phyloP scores from a whole-genome alignment of 345 rosid species.

The Citropsis articulata region DNA sequence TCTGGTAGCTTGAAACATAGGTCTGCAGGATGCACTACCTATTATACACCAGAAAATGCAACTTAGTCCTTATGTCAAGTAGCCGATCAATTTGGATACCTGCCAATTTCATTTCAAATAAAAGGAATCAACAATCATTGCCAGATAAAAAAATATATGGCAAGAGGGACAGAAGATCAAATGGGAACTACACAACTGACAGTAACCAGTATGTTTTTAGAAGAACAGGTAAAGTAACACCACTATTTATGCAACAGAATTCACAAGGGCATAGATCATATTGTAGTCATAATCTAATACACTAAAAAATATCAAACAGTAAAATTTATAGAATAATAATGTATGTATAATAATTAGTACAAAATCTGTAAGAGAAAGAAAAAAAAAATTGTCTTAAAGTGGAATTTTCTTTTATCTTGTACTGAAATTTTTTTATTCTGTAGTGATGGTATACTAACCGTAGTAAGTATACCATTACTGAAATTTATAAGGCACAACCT shows the following conservation, averaged over 20 bases:
- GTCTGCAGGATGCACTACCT: slow-evolving; percentile 95
- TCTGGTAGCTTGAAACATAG: slow-evolving; percentile 88
- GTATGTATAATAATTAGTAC: no score
- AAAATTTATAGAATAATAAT: not conserved
- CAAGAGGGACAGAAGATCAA: not conserved
- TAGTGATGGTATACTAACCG: no score
- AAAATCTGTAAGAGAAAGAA: no score
- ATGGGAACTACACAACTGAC: not conserved
- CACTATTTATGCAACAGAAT: not conserved
- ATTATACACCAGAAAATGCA: slow-evolving; percentile 8
- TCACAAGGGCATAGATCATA: not conserved
- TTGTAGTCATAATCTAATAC: not conserved
- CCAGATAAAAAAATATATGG: not conserved
- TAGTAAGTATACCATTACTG: no score
- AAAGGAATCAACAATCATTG: not conserved
- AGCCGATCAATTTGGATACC: slow-evolving; percentile 5
- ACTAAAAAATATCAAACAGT: not conserved
- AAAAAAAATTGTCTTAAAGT: no score
- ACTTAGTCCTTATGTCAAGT: not conserved
- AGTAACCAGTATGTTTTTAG: not conserved
- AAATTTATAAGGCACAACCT: not conserved
- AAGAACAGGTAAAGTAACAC: not conserved
- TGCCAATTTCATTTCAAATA: not conserved
- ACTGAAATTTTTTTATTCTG: no score
- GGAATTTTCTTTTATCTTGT: no score